Conservation (phyloP, 352 stramenopile genomes). For the Phytophthora fragariae region DNA sequence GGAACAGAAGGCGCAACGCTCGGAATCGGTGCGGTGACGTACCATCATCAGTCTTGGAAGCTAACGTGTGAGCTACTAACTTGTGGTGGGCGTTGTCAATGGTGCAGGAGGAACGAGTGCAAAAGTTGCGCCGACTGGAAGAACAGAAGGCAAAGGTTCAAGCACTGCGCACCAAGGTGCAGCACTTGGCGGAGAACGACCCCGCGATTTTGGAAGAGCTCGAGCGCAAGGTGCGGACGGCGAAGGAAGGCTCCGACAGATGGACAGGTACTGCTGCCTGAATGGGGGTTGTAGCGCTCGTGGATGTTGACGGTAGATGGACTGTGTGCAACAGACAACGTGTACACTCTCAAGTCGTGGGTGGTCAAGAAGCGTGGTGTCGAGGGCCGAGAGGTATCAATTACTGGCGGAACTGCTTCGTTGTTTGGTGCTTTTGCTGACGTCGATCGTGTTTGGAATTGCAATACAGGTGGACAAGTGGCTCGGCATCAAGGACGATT, state of each 20-base stretch:
- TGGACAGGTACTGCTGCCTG: constrained; percentile 64
- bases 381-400: constrained; percentile 58
- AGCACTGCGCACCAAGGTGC: constrained; percentile 57
- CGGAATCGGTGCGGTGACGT: constrained; percentile 57
- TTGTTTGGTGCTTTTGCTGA: constrained; percentile 1
- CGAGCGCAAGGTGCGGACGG: constrained; percentile 62
- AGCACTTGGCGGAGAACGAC: constrained; percentile 80
- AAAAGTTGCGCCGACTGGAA: constrained; percentile 63
- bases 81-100: constrained; percentile 1
- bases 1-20: constrained; percentile 55
- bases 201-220: constrained; percentile 72
- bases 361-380: constrained; percentile 81
- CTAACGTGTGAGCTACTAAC: neutral
- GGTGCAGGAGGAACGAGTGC: constrained; percentile 66
- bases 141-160: constrained; percentile 63
- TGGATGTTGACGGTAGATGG: neutral
- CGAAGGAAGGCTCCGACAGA: constrained; percentile 75
- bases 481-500: constrained; percentile 88
- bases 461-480: constrained; percentile 79
- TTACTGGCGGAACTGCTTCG: neutral
- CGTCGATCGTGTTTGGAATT: neutral
- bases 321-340: constrained; percentile 62
- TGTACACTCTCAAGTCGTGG: constrained; percentile 86
- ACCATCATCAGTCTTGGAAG: neutral
- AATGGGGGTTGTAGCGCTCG: neutral